A percentile compares a stretch with the other conserved stretches of the same genome.
phyloP scores from a whole-genome alignment of 148 eudicot species.

The Euryodendron excelsum region DNA sequence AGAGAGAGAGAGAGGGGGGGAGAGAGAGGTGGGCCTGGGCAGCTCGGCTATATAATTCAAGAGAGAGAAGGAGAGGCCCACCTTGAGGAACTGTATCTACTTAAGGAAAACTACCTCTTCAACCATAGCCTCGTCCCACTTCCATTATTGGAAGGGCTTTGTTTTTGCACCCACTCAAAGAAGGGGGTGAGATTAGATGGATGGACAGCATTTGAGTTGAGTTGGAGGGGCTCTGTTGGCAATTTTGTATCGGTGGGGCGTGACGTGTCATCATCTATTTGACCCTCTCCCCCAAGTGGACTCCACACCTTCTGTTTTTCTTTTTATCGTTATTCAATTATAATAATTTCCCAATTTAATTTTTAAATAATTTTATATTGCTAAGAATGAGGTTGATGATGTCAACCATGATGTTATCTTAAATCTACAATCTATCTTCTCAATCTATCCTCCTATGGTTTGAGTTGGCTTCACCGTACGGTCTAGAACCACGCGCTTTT shows the following conservation, averaged over 20 bases:
- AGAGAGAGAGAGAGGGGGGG: neutral
- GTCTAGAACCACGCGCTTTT: too few relatives aligned
- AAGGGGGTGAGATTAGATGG: neutral
- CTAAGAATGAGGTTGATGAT: too few relatives aligned
- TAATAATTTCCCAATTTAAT: too few relatives aligned
- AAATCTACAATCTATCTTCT: too few relatives aligned
- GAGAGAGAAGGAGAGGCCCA: neutral
- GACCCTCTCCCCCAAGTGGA: too few relatives aligned
- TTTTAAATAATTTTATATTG: too few relatives aligned
- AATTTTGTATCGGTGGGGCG: constrained; percentile 1
- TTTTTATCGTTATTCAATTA: too few relatives aligned
- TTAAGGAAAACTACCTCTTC: constrained; percentile 31
- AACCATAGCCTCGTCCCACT: constrained; percentile 31
- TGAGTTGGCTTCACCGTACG: too few relatives aligned
- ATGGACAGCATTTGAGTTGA: neutral
- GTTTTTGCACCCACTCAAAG: constrained; percentile 17
- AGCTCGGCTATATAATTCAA: neutral
- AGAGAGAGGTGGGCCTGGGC: neutral
- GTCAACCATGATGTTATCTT: too few relatives aligned
- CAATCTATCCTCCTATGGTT: too few relatives aligned
- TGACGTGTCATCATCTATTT: neutral
- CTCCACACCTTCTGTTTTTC: too few relatives aligned
- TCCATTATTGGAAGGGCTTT: constrained; percentile 33
- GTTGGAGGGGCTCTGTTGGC: neutral
- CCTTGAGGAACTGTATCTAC: constrained; percentile 19